A percentile compares a stretch with the other conserved stretches of the same genome.
Conservation (phyloP, 2,329 filamentous ascomycete species). For the Aureobasidium subglaciale region DNA sequence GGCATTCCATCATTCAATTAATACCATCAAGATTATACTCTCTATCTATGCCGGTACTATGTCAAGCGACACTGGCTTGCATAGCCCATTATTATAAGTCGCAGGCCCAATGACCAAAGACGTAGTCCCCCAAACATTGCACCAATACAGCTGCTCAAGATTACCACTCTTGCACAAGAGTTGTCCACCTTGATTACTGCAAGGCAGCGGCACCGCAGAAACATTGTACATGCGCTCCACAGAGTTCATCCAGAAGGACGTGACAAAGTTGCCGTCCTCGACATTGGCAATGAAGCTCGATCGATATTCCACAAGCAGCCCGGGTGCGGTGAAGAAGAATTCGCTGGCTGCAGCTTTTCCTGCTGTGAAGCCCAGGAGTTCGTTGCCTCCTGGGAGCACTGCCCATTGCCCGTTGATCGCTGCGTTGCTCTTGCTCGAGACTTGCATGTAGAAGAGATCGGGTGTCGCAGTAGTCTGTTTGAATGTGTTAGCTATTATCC, state of each 20-base stretch:
- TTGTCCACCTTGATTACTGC: neutral
- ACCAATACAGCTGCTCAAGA: conserved; percentile 9
- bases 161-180: neutral
- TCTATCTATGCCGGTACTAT: neutral
- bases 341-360: neutral
- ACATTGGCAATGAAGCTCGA: neutral
- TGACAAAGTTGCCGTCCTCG: neutral
- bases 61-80: neutral
- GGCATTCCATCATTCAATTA: no score
- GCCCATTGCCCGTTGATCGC: neutral
- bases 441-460: conserved; percentile 3
- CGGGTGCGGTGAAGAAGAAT: neutral
- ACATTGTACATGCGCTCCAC: neutral
- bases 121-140: neutral
- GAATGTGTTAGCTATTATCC: neutral
- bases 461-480: neutral
- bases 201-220: neutral
- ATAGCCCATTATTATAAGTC: neutral
- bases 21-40: neutral
- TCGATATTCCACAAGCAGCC: neutral
- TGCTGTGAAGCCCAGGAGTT: neutral
- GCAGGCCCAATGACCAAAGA: neutral
- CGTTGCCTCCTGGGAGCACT: neutral
- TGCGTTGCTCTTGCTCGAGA: neutral
- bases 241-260: conserved; percentile 9